phyloP scores from a whole-genome alignment of 2,329 filamentous ascomycete genomes.

The Scopulariopsis brevicaulis region DNA sequence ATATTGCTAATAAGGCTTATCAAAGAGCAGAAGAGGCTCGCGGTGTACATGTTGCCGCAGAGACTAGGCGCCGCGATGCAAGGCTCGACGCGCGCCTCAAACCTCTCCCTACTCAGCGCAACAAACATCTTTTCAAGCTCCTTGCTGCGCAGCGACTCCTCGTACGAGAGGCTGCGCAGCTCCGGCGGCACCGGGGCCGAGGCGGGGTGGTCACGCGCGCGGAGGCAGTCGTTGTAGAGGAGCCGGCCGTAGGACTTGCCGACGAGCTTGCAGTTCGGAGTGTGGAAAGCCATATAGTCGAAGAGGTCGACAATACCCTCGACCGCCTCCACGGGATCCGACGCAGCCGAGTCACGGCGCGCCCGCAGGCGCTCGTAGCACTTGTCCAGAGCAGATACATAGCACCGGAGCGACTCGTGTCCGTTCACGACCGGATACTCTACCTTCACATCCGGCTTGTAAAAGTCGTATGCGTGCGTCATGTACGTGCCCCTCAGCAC shows the following conservation, averaged over 20 bases:
- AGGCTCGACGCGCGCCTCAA: slow-evolving; percentile 65
- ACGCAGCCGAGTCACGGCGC: slow-evolving; percentile 52
- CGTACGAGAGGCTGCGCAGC: slow-evolving; percentile 67
- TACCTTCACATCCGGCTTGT: slow-evolving; percentile 80
- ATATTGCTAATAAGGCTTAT: slow-evolving; percentile 59
- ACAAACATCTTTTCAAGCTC: slow-evolving; percentile 80
- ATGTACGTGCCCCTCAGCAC: slow-evolving; percentile 72
- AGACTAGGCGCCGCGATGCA: slow-evolving; percentile 66
- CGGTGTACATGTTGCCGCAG: slow-evolving; percentile 58
- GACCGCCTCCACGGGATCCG: slow-evolving; percentile 19
- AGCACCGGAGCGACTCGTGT: slow-evolving; percentile 73
- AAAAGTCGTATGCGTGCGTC: slow-evolving; percentile 80
- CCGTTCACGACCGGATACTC: slow-evolving; percentile 81
- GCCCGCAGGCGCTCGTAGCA: slow-evolving; percentile 73
- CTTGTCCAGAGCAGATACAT: slow-evolving; percentile 67
- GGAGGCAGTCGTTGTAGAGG: slow-evolving; percentile 76
- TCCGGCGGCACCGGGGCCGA: slow-evolving; percentile 69
- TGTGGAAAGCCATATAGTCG: slow-evolving; percentile 74
- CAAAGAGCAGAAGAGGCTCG: slow-evolving; percentile 33
- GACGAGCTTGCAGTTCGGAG: slow-evolving; percentile 79
- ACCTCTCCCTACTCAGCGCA: slow-evolving; percentile 72
- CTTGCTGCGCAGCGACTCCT: slow-evolving; percentile 70
- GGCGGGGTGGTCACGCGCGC: slow-evolving; percentile 50
- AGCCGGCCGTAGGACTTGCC: slow-evolving; percentile 76
- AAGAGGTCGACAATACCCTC: slow-evolving; percentile 61